These are phyloP conservation scores for Phytophthora quininea DNA, from an alignment of 352 stramenopile species.

Conservation along the genomic window DNA sequence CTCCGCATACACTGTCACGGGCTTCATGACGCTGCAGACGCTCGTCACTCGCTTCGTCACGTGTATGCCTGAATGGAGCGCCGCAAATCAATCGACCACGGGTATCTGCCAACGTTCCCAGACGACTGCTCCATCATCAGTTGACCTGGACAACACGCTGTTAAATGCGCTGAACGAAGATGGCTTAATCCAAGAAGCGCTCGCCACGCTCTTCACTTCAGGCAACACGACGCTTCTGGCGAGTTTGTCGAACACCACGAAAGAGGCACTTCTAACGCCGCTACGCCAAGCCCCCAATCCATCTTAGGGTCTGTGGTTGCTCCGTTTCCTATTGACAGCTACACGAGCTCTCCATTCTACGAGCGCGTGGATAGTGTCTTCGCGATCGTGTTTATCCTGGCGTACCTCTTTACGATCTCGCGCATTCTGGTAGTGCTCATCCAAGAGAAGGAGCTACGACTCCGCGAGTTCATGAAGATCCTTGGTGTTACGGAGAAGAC, in stretches of 20 bases:
- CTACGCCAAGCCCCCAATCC: constrained; percentile 52
- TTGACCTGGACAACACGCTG: constrained; percentile 34
- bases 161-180: constrained; percentile 37
- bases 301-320: constrained; percentile 33
- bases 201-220: constrained; percentile 10
- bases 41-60: constrained; percentile 62
- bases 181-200: constrained; percentile 34
- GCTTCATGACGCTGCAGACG: constrained; percentile 67
- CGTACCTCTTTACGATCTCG: constrained; percentile 89
- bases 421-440: constrained; percentile 85
- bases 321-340: constrained; percentile 49
- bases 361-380: constrained; percentile 54
- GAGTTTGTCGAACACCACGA: constrained; percentile 20
- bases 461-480: constrained; percentile 91
- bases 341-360: constrained; percentile 62
- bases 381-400: constrained; percentile 88
- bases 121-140: constrained; percentile 24
- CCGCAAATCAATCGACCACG: constrained; percentile 39
- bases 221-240: constrained; percentile 12
- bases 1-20: constrained; percentile 44
- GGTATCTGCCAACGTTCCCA: constrained; percentile 49
- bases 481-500: constrained; percentile 86
- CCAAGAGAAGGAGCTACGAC: constrained; percentile 86
- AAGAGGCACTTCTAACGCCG: constrained; percentile 26
- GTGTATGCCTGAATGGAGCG: constrained; percentile 58